These are phyloP conservation scores for Saitozyma podzolica DNA, from an alignment of 768 basidiomycete species.

Conservation along the genomic window DNA sequence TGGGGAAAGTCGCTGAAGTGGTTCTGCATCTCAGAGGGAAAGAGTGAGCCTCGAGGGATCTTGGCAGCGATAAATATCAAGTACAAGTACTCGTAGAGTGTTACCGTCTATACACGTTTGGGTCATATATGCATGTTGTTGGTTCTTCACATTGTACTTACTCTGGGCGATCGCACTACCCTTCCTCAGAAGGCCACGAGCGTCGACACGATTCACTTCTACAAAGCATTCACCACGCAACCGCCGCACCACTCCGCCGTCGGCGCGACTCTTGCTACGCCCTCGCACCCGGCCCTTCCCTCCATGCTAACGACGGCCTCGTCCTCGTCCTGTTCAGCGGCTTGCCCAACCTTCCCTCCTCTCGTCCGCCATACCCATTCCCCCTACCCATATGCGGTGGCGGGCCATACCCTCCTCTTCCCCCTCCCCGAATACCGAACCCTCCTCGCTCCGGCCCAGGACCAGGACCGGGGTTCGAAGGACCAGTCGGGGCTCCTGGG, in stretches of 20 bases:
- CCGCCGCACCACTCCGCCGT: no score
- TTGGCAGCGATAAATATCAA: not conserved
- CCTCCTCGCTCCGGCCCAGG: not conserved
- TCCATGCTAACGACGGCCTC: conserved; percentile 35
- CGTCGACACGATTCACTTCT: no score
- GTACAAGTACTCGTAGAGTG: no score
- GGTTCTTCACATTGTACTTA: no score
- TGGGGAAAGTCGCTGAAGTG: conserved; percentile 33
- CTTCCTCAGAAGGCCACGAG: no score
- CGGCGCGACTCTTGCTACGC: no score
- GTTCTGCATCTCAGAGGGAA: conserved; percentile 35
- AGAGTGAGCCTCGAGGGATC: not conserved
- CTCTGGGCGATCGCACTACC: no score
- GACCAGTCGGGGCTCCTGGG: conserved; percentile 11
- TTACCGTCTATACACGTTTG: no score
- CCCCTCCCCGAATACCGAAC: conserved; percentile 9
- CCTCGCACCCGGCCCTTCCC: conserved; percentile 38
- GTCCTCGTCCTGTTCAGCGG: conserved; percentile 26
- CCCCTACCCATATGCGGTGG: conserved; percentile 6
- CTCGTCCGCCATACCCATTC: conserved; percentile 8
- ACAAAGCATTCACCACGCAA: no score
- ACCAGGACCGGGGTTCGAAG: not conserved
- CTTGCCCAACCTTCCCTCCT: conserved; percentile 12
- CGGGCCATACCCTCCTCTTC: not conserved
- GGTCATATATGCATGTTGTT: no score